Evolutionary conservation across 1,284 basidiomycete genomes (phyloP).

Genomic region (Fomes fomentarius): DNA sequence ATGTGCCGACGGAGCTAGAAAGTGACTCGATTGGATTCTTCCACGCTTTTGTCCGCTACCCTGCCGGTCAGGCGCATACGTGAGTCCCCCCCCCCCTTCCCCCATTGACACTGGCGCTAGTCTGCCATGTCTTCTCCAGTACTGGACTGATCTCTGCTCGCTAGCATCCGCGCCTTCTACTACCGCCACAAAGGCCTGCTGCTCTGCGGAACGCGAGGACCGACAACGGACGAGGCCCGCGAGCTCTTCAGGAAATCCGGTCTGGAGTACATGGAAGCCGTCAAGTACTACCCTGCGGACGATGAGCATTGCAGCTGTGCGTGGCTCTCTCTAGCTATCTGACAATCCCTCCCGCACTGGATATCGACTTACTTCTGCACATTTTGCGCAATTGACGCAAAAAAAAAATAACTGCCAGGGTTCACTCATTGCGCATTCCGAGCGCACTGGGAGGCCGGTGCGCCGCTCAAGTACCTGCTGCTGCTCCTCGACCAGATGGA

Average conservation of each 20-base stretch:
- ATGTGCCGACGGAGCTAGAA: constrained; percentile 1
- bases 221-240: background rate
- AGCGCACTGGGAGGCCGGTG: constrained; percentile 6
- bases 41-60: constrained; percentile 40
- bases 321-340: background rate
- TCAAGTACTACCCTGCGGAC: constrained; percentile 32
- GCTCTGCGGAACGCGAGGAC: background rate
- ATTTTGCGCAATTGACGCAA: no score
- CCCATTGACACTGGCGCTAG: no score
- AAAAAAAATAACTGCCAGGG: constrained; percentile 11
- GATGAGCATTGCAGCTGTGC: constrained; percentile 37
- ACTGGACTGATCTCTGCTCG: no score
- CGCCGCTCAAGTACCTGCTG: constrained; percentile 12
- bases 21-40: constrained; percentile 29
- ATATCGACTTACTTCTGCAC: no score
- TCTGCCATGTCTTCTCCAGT: no score
- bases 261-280: constrained; percentile 33
- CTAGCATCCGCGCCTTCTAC: constrained; percentile 41
- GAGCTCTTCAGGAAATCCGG: constrained; percentile 24
- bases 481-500: constrained; percentile 19
- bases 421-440: constrained; percentile 21
- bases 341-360: no score
- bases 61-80: constrained; percentile 40
- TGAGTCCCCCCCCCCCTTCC: constrained; percentile 24
- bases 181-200: constrained; percentile 27